A percentile compares a stretch with the other conserved stretches of the same genome.
phyloP scores from a whole-genome alignment of 2,329 filamentous ascomycete species.

The Penicillium sp. region DNA sequence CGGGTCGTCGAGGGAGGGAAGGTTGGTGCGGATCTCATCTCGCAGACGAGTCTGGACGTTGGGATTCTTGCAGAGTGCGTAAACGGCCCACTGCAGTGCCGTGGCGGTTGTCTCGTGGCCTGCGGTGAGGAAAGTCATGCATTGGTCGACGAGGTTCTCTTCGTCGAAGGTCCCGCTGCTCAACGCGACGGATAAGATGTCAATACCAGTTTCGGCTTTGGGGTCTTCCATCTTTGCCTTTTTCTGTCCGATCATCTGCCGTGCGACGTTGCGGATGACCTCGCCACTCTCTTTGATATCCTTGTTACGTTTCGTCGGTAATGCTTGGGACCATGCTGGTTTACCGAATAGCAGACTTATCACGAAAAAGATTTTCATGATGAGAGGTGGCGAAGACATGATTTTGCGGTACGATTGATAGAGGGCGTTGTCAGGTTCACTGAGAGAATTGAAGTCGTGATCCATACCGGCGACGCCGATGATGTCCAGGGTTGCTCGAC shows the following conservation, averaged over 20 bases:
- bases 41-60: constrained; percentile 66
- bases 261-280: constrained; percentile 64
- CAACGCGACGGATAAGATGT: constrained; percentile 79
- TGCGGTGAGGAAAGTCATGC: constrained; percentile 86
- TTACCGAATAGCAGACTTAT: constrained; percentile 61
- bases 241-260: constrained; percentile 69
- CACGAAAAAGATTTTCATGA: constrained; percentile 52
- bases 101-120: constrained; percentile 78
- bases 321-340: constrained; percentile 55
- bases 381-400: constrained; percentile 15
- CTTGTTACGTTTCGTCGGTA: constrained; percentile 72
- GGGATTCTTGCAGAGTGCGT: constrained; percentile 65
- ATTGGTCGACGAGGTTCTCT: constrained; percentile 78
- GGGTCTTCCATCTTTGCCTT: constrained; percentile 50
- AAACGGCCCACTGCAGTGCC: constrained; percentile 71
- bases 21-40: constrained; percentile 60
- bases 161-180: constrained; percentile 73
- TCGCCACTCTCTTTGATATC: constrained; percentile 57
- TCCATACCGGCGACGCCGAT: constrained; percentile 71
- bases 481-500: constrained; percentile 69
- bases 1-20: constrained; percentile 54
- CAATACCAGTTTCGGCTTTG: constrained; percentile 48
- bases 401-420: constrained; percentile 39
- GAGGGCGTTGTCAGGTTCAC: constrained; percentile 59
- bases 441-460: constrained; percentile 66